Base-by-base conservation (phyloP, 2,329 filamentous ascomycete genomes). In the Colletotrichum cereale region DNA sequence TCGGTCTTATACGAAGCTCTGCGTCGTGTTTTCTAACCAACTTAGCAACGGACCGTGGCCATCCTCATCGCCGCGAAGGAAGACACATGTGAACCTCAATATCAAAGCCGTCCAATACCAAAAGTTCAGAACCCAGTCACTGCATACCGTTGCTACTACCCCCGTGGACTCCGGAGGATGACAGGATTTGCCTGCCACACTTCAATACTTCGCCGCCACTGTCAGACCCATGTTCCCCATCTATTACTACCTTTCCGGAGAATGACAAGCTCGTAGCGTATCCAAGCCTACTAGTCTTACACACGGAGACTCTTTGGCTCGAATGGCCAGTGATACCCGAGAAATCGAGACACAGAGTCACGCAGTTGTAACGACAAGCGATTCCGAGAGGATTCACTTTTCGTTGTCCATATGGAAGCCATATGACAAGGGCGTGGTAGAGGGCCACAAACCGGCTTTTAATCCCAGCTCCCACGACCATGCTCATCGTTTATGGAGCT, bases 151-250 rank as follows among this genome's bases (percentile, higher is more conserved):
- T 68, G 61, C 55, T 65, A 36, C 57, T 57, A 55, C 60, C 64
- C 71, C 60, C 21, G 7, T n/a, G 16, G 36, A 40, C 47, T 29
- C 21, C 29, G n/a, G 47, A 3, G 55, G 61, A 70, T 70, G 64
- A 61, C 64, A 72, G 66, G 61, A 62, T 62, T 57, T 26, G 11
- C 34, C 52, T 61, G 47, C 48, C 63, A 64, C 67, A 60, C 63
- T 70, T 71, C 63, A 74, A 74, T 77, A 73, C 74, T 74, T 75
- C 73, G 57, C 72, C 73, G 75, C 75, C 75, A 75, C 72, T 74
- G 75, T 75, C 69, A 74, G 69, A 76, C 74, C 69, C 36, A 38
- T 57, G 55, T 42, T 29, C 48, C 69, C 26, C 31, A 40, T 53
- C 57, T 40, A 24, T 26, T 40, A 53, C 47, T 34, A 52, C 44